Evolutionary conservation across 345 rosid species (phyloP).

Genomic region (Salix suchowensis): DNA sequence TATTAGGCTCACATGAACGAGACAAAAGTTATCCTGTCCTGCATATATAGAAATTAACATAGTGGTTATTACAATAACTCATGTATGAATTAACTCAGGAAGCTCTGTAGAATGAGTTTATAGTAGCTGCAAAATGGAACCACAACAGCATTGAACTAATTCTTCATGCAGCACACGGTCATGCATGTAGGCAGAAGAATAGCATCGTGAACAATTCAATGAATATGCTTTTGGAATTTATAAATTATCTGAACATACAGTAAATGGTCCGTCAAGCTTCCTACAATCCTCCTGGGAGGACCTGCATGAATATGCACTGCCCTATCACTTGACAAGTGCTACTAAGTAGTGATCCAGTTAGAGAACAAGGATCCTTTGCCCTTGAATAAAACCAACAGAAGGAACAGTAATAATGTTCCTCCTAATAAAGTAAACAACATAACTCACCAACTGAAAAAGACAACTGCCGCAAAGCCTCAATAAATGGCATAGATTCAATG

Average conservation of each 20-base stretch:
- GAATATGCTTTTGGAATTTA: not conserved
- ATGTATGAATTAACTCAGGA: not conserved
- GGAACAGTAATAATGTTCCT: not conserved
- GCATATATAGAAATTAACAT: slow-evolving; percentile 24
- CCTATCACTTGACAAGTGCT: not conserved
- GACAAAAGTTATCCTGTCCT: slow-evolving; percentile 34
- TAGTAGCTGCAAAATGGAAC: not conserved
- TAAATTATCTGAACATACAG: not conserved
- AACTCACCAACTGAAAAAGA: slow-evolving; percentile 32
- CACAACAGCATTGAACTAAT: not conserved
- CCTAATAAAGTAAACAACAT: not conserved
- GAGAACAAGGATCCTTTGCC: not conserved
- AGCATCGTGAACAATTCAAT: not conserved
- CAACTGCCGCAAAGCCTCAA: slow-evolving; percentile 32
- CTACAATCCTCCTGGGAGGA: not conserved
- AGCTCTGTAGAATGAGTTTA: not conserved
- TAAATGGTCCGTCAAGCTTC: not conserved
- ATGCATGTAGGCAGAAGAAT: not conserved
- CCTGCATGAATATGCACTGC: not conserved
- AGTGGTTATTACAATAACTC: not conserved
- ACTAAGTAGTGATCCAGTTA: not conserved
- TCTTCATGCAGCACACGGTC: not conserved
- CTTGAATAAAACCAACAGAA: not conserved
- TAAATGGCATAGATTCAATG: slow-evolving; percentile 35
- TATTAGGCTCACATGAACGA: slow-evolving; percentile 34